Evolutionary conservation across 495 filamentous ascomycete genomes (phyloP), one percentile per base, ranked within the genome.

Genomic region (Aspergillus hancockii): DNA sequence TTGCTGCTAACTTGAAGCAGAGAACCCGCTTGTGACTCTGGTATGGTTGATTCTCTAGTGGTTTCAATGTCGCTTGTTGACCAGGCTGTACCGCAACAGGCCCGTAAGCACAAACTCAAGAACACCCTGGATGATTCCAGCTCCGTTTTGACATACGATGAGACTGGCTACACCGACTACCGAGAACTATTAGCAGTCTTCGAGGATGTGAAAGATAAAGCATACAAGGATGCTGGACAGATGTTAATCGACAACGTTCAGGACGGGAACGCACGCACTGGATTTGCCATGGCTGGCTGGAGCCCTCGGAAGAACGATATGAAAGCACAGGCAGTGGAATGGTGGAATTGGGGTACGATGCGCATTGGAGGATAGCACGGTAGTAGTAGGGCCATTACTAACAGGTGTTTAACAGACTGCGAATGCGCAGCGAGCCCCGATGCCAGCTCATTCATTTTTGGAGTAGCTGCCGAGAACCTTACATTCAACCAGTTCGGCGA

Each of bases 1-100:
- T 3, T 13, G 19, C 8, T 8, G 43, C 52, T 60, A 55, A 60
- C 32, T 5, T 21, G 0, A 51, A 2, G 81, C 82, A 6, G 79
- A 87, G 58, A 92, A 92, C 55, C 89, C 89, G 0, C 83, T 91
- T 53, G 90, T 87, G 87, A 80, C 76, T 31, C 69, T 91, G 57
- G 81, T 81, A 68, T 22, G 71, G 32, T 22, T 38, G n/a, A 25
- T 21, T 60, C 22, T 51, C 23, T 47, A n/a, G 2, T n/a, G 1
- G 4, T 47, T 22, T 30, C n/a, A 21, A n/a, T n/a, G 12, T 36
- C 6, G 23, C 18, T 7, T n/a, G 36, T 51, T 12, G 8, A 47
- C 18, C 22, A 46, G 22, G 46, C 21, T 28, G 36, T 14, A 25
- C 36, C 13, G 4, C 19, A 60, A 64, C 21, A 76, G 73, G 84